Percentiles rank a stretch among this genome's conserved stretches.
These are phyloP conservation scores for Clarireedia paspali DNA, from an alignment of 2,329 filamentous ascomycete species.

Conservation along the genomic window DNA sequence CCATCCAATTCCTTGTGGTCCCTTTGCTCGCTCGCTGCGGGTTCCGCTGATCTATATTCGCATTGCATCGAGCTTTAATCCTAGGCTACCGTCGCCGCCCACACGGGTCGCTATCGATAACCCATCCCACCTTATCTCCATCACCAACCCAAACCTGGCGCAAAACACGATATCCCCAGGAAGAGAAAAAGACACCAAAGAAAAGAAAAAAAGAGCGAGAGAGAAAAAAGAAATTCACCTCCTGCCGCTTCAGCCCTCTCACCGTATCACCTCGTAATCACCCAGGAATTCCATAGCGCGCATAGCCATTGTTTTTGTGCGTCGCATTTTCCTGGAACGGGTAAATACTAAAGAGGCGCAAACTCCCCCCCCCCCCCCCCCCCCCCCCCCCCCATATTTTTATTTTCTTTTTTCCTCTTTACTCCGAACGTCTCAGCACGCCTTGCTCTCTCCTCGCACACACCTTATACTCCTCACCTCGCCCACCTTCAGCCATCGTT, in stretches of 20 bases:
- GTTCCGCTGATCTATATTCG: slow-evolving; percentile 7
- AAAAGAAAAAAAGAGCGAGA: not conserved
- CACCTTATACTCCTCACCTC: slow-evolving; percentile 1
- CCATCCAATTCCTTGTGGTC: not conserved
- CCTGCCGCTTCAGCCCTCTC: not conserved
- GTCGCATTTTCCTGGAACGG: not conserved
- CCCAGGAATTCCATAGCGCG: not conserved
- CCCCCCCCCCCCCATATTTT: not conserved
- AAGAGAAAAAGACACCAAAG: not conserved
- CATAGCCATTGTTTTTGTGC: not conserved
- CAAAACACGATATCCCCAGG: not conserved
- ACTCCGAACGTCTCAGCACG: not conserved
- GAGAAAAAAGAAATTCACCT: not conserved
- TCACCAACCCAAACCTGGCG: not conserved
- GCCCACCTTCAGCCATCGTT: not conserved
- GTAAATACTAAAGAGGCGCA: not conserved
- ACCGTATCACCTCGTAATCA: not conserved
- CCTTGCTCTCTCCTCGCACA: not conserved
- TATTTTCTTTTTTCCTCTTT: not conserved
- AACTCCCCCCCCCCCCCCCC: too few relatives aligned
- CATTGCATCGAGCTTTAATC: slow-evolving; percentile 6
- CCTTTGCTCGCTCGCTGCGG: not conserved
- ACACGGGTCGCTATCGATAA: slow-evolving; percentile 2
- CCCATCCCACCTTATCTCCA: not conserved
- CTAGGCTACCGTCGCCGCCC: not conserved